Evolutionary conservation across 768 basidiomycete genomes (phyloP).

Genomic region (Russula dissimulans): DNA sequence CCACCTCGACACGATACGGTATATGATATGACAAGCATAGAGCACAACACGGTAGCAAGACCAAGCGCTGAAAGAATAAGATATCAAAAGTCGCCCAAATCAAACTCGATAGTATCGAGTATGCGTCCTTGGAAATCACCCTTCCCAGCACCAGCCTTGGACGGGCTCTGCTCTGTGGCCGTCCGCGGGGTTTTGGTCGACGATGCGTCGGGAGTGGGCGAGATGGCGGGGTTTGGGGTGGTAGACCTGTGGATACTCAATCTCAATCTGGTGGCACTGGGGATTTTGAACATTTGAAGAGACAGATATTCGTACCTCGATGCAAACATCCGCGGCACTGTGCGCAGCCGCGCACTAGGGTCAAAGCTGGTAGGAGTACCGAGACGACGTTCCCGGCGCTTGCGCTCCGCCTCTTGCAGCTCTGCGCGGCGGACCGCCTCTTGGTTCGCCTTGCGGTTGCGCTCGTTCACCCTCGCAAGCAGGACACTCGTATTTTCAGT

Average conservation of each 20-base stretch:
- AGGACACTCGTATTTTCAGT: constrained; percentile 26
- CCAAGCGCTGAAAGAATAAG: not conserved
- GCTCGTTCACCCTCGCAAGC: constrained; percentile 78
- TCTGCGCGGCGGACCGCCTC: constrained; percentile 78
- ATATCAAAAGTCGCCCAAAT: constrained; percentile 64
- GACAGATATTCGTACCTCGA: constrained; percentile 46
- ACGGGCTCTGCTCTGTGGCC: constrained; percentile 21
- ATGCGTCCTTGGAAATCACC: constrained; percentile 46
- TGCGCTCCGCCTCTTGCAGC: constrained; percentile 55
- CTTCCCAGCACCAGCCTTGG: constrained; percentile 27
- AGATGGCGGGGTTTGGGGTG: constrained; percentile 32
- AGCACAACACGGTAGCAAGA: not conserved
- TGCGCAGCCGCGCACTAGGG: constrained; percentile 62
- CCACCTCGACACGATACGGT: not conserved
- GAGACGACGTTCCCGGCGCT: constrained; percentile 57
- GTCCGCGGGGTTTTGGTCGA: constrained; percentile 28
- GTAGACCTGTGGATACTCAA: constrained; percentile 27
- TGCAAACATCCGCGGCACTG: constrained; percentile 46
- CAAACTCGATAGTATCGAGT: constrained; percentile 62
- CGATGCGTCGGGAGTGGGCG: constrained; percentile 25
- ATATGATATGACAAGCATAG: not conserved
- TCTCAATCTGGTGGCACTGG: not conserved
- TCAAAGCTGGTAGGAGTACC: constrained; percentile 37
- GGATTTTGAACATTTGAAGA: not conserved
- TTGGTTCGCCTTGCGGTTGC: constrained; percentile 76